Conservation (phyloP, 306 rosid species). For the Rubus parviflorus region DNA sequence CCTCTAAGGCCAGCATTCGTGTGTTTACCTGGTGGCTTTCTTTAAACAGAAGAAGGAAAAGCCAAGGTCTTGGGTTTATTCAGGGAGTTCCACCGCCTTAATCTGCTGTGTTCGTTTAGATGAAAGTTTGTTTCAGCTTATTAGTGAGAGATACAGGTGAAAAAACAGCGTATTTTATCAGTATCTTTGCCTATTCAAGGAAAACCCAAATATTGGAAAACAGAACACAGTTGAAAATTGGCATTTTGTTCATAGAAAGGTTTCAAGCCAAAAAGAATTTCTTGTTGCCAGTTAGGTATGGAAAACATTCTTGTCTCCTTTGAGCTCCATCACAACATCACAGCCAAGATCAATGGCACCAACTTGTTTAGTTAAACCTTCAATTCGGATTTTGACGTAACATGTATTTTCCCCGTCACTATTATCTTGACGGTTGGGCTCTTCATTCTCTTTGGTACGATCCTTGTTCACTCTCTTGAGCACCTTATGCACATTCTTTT, state of each 20-base stretch:
- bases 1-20: no score
- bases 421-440: background rate
- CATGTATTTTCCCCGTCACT: conserved; percentile 27
- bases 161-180: background rate
- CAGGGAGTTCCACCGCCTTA: no score
- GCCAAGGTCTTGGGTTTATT: no score
- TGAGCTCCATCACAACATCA: conserved; percentile 20
- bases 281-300: background rate
- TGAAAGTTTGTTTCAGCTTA: background rate
- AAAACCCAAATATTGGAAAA: background rate
- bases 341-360: conserved; percentile 14
- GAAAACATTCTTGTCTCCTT: background rate
- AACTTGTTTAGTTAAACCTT: conserved; percentile 20
- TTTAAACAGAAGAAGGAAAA: no score
- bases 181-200: background rate
- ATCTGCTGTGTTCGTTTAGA: background rate
- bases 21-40: no score
- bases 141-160: background rate
- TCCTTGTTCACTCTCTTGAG: background rate
- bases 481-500: background rate
- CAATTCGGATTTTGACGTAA: conserved; percentile 20
- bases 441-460: conserved; percentile 1
- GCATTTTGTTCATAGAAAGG: background rate
- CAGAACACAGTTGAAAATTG: background rate
- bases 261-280: background rate